These are phyloP conservation scores for Phycomyces nitens DNA, from an alignment of 192 early-diverging fungal genomes.

Conservation along the genomic window DNA sequence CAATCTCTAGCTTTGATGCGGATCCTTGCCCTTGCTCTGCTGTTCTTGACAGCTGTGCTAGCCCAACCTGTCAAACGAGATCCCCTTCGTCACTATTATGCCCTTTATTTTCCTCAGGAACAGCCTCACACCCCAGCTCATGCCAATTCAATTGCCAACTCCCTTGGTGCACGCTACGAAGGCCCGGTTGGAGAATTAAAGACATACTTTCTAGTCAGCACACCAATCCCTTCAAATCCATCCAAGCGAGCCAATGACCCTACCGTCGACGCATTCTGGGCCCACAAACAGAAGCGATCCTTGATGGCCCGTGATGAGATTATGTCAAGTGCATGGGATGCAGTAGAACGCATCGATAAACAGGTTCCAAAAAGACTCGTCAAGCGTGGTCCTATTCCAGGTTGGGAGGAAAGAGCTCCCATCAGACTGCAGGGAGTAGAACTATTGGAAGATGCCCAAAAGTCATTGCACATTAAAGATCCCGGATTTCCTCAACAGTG, in stretches of 20 bases:
- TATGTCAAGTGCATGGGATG: slow-evolving; percentile 6
- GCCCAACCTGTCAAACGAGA: slow-evolving; percentile 7
- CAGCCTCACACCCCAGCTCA: neutral
- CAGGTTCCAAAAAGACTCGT: slow-evolving; percentile 13
- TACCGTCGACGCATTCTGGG: slow-evolving; percentile 2
- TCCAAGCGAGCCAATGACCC: slow-evolving; percentile 15
- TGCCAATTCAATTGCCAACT: slow-evolving; percentile 36
- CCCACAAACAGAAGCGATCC: neutral
- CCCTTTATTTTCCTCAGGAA: slow-evolving; percentile 39
- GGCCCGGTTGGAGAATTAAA: slow-evolving; percentile 67
- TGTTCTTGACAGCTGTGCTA: neutral
- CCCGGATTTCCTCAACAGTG: slow-evolving; percentile 70
- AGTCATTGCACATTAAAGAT: slow-evolving; percentile 50
- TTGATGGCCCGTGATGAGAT: neutral
- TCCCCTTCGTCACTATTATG: slow-evolving; percentile 39
- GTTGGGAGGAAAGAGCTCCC: neutral
- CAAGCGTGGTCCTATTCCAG: slow-evolving; percentile 20
- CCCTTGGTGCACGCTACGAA: slow-evolving; percentile 40
- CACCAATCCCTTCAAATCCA: slow-evolving; percentile 31
- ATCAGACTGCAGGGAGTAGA: neutral
- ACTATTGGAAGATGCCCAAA: slow-evolving; percentile 5
- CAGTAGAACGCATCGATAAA: slow-evolving; percentile 15
- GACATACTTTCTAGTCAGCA: slow-evolving; percentile 64
- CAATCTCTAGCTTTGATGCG: neutral
- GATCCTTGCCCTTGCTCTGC: neutral